Evolutionary conservation across 2,329 filamentous ascomycete species (phyloP), one percentile per base, ranked within the genome.

Genomic region (Hypoxylon rubiginosum): DNA sequence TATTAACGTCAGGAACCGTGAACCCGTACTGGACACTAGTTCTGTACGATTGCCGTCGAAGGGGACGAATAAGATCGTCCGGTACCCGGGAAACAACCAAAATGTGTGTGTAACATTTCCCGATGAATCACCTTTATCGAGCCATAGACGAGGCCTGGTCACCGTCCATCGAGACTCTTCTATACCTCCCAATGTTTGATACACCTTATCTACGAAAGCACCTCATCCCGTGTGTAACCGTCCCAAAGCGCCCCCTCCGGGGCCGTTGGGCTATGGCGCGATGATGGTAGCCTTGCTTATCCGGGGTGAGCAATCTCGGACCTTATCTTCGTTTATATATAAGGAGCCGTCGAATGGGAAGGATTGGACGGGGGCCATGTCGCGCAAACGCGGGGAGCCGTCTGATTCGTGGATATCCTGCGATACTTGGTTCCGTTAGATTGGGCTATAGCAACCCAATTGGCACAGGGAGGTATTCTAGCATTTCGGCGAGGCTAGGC

Each of bases 231-330:
- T 62, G 60, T 54, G 64, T 67, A 69, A 64, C 63, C 66, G 63
- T 62, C 34, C 19, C 39, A 53, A 64, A 67, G 60, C 64, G 60
- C 34, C 26, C 26, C 17, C 52, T 54, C 7, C 15, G 26, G 46
- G 39, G n/a, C 39, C 51, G 58, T 67, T 67, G 64, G 67, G 67
- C 67, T 62, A 62, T 54, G 57, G 61, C 54, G 64, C 55, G 56
- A 61, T 62, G 58, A 53, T 61, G 39, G 58, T 66, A 67, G 66
- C 63, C 66, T 69, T 67, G 67, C 64, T 67, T 67, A 57, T 49
- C 51, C 60, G 67, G 59, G 51, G 45, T 51, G 34, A 53, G 53
- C 43, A 49, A 64, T 62, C 60, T 67, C 60, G 60, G 60, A 56
- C 53, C 64, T 61, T 67, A 67, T 69, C 57, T 21, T 66, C 53